Evolutionary conservation across 768 basidiomycete genomes (phyloP).

Genomic region (Naematelia aurantialba): DNA sequence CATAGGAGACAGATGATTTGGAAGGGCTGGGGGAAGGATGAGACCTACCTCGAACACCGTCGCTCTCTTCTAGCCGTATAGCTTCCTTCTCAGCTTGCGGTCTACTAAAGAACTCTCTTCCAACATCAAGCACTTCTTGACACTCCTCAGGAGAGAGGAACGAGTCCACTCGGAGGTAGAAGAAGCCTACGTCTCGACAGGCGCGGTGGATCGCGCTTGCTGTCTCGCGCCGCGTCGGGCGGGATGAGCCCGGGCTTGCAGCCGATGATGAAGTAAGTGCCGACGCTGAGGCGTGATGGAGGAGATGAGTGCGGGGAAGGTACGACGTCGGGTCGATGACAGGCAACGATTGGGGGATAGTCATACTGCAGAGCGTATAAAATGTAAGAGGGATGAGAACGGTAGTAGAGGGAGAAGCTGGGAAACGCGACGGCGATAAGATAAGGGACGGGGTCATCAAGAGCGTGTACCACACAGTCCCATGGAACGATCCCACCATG

Average conservation of each 20-base stretch:
- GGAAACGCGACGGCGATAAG: neutral
- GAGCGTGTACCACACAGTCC: too few relatives aligned
- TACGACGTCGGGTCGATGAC: constrained; percentile 72
- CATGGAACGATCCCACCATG: too few relatives aligned
- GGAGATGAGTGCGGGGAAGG: constrained; percentile 42
- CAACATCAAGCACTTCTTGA: constrained; percentile 63
- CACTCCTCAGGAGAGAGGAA: constrained; percentile 58
- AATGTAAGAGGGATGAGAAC: neutral
- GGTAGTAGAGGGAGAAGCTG: neutral
- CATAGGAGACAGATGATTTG: neutral
- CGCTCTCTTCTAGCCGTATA: constrained; percentile 65
- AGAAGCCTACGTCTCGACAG: constrained; percentile 78
- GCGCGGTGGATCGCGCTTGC: constrained; percentile 63
- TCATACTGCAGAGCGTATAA: neutral
- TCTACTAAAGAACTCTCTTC: constrained; percentile 66
- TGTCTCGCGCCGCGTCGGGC: constrained; percentile 2
- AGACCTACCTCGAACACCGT: constrained; percentile 67
- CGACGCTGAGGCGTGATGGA: constrained; percentile 40
- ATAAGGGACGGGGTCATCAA: neutral
- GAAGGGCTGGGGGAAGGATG: neutral
- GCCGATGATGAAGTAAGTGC: neutral
- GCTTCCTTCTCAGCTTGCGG: constrained; percentile 75
- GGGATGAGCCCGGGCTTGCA: too few relatives aligned
- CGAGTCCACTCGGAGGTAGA: constrained; percentile 59
- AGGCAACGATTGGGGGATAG: constrained; percentile 49